These are phyloP conservation scores for Aplosporella prunicola DNA, from an alignment of 2,329 filamentous ascomycete genomes.

Conservation along the genomic window DNA sequence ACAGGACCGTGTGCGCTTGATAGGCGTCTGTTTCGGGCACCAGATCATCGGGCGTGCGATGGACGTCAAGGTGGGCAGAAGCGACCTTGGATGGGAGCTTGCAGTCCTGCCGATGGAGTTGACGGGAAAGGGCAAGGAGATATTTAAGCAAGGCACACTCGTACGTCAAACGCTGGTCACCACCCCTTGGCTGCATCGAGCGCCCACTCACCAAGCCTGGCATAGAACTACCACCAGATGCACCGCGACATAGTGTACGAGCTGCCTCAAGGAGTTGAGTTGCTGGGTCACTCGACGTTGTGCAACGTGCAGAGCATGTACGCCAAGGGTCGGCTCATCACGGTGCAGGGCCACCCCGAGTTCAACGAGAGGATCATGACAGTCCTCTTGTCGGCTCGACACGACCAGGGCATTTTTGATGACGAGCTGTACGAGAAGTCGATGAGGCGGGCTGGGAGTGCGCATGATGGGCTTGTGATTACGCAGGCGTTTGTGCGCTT, in stretches of 20 bases:
- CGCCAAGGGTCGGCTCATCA: constrained; percentile 53
- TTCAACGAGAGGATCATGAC: constrained; percentile 63
- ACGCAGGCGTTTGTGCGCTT: constrained; percentile 69
- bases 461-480: constrained; percentile 73
- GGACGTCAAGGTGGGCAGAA: constrained; percentile 56
- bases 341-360: constrained; percentile 81
- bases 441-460: constrained; percentile 52
- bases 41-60: constrained; percentile 72
- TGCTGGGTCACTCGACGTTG: constrained; percentile 53
- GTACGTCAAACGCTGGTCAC: constrained; percentile 34
- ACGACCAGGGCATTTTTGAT: constrained; percentile 57
- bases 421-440: constrained; percentile 61
- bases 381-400: constrained; percentile 57
- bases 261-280: constrained; percentile 52
- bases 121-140: constrained; percentile 57
- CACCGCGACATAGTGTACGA: constrained; percentile 66
- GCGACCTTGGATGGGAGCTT: constrained; percentile 69
- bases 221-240: constrained; percentile 70
- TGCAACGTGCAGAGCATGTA: constrained; percentile 80
- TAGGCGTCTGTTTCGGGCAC: constrained; percentile 82
- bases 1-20: constrained; percentile 55
- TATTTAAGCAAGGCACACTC: constrained; percentile 59
- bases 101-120: constrained; percentile 61
- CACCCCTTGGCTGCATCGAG: constrained; percentile 19
- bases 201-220: neutral